Percentiles rank a stretch among this genome's conserved stretches.
phyloP scores from a whole-genome alignment of 2,329 filamentous ascomycete genomes.

The Monosporascus ibericus region DNA sequence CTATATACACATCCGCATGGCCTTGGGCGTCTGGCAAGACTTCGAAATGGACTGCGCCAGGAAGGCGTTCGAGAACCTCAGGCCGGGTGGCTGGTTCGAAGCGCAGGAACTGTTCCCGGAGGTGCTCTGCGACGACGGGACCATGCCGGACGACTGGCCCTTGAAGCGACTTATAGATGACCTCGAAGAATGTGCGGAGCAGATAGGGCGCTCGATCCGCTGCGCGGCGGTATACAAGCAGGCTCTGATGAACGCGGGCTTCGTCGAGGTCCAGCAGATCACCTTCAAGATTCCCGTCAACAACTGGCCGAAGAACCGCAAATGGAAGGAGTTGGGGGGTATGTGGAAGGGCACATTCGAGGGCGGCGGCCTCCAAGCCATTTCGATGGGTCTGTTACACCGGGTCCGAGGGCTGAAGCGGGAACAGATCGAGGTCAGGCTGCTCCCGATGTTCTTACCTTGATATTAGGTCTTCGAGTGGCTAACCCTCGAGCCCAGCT shows the following conservation, averaged over 20 bases:
- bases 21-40: constrained; percentile 42
- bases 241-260: constrained; percentile 42
- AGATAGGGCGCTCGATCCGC: constrained; percentile 31
- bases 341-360: constrained; percentile 39
- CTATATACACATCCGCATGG: constrained; percentile 47
- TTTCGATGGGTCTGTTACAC: constrained; percentile 35
- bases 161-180: constrained; percentile 35
- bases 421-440: constrained; percentile 43
- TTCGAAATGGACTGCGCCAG: constrained; percentile 44
- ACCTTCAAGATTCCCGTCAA: constrained; percentile 50
- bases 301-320: constrained; percentile 43
- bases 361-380: constrained; percentile 36
- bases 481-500: constrained; percentile 27
- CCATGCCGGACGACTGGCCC: constrained; percentile 31
- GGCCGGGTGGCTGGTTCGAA: constrained; percentile 50
- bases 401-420: constrained; percentile 33
- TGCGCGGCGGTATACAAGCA: constrained; percentile 28
- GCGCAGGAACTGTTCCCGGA: constrained; percentile 40
- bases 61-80: constrained; percentile 42
- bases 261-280: constrained; percentile 47
- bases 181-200: constrained; percentile 31
- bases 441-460: not conserved
- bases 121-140: constrained; percentile 39
- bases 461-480: not conserved
- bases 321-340: constrained; percentile 36